phyloP scores from a whole-genome alignment of 768 basidiomycete genomes.

The Lactifluus piperatus region DNA sequence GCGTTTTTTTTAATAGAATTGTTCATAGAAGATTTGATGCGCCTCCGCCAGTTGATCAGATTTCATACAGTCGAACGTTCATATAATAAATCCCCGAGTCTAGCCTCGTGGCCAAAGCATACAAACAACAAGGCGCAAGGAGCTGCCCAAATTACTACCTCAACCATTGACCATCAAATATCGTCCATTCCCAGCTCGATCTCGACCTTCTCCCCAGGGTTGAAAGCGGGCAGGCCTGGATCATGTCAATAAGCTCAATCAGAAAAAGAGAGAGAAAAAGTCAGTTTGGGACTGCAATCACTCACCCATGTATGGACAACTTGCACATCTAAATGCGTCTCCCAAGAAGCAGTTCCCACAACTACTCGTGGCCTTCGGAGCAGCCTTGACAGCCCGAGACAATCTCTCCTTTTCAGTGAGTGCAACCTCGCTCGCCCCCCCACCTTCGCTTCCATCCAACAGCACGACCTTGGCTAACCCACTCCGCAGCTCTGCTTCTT shows the following conservation, averaged over 20 bases:
- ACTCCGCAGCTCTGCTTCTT: slow-evolving; percentile 64
- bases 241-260: not conserved
- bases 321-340: slow-evolving; percentile 93
- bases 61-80: too few species aligned
- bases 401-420: slow-evolving; percentile 58
- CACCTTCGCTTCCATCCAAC: slow-evolving; percentile 54
- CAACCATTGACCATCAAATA: slow-evolving; percentile 38
- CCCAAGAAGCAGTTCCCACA: slow-evolving; percentile 98
- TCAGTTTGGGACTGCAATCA: slow-evolving; percentile 19
- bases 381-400: slow-evolving; percentile 53
- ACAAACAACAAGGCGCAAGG: not conserved
- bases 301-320: slow-evolving; percentile 94
- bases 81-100: not conserved
- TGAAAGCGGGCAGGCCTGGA: slow-evolving; percentile 93
- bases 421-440: slow-evolving; percentile 47
- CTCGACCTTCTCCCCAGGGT: slow-evolving; percentile 96
- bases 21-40: too few species aligned
- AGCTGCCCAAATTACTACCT: not conserved
- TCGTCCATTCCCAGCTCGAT: slow-evolving; percentile 87
- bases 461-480: slow-evolving; percentile 51
- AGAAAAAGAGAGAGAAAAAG: not conserved
- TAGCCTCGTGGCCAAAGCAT: not conserved
- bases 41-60: too few species aligned
- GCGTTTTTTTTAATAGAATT: too few species aligned
- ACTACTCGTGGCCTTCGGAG: slow-evolving; percentile 87